phyloP scores from a whole-genome alignment of 1,139 yeast species.

The Saccharomyces hybrid region DNA sequence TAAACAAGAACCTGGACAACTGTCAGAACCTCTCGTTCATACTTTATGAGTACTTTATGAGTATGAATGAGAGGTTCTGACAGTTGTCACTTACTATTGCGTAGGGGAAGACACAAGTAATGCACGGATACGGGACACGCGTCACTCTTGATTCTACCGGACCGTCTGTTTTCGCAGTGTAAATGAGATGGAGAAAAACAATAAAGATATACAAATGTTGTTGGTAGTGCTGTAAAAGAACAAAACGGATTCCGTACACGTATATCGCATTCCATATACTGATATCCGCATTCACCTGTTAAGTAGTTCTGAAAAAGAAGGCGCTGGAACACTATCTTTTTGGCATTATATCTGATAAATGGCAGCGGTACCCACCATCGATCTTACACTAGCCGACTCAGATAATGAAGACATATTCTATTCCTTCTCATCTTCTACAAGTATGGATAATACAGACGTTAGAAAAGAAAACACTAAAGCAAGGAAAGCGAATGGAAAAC shows the following conservation, averaged over 20 bases:
- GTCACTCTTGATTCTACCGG: not conserved
- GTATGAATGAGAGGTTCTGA: not conserved
- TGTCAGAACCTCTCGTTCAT: no score
- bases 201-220: not conserved
- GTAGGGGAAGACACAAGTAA: not conserved
- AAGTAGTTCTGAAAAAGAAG: not conserved
- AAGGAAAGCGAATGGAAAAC: no score
- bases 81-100: not conserved
- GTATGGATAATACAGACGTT: slow-evolving; percentile 1
- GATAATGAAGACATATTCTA: slow-evolving; percentile 6
- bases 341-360: not conserved
- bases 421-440: slow-evolving; percentile 2
- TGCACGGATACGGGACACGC: not conserved
- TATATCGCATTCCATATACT: not conserved
- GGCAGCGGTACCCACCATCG: slow-evolving; percentile 15
- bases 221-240: not conserved
- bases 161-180: not conserved
- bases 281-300: not conserved
- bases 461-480: not conserved
- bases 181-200: not conserved
- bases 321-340: not conserved
- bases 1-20: no score
- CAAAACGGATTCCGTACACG: no score
- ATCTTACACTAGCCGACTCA: slow-evolving; percentile 18
- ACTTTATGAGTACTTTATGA: not conserved